Conservation (phyloP, 2,329 filamentous ascomycete genomes). For the Claviceps sp. region DNA sequence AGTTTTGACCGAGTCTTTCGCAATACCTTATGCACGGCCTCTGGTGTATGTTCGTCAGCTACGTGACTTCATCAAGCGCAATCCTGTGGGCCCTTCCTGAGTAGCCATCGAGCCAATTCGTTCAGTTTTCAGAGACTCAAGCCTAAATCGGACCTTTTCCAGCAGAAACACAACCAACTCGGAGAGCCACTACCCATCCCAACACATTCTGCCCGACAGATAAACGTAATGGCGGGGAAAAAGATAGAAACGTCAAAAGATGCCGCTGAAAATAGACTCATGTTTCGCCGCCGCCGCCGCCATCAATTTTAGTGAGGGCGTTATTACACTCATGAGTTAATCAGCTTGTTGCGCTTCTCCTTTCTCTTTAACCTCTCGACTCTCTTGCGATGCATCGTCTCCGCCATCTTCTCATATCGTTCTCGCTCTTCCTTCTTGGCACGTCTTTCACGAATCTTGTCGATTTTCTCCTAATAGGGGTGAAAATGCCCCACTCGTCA, state of each 20-base stretch:
- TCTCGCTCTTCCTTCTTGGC: constrained; percentile 87
- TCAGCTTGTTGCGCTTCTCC: constrained; percentile 88
- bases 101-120: too few species aligned
- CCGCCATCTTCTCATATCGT: constrained; percentile 83
- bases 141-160: too few species aligned
- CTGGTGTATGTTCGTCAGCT: too few species aligned
- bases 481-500: background rate
- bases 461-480: constrained; percentile 50
- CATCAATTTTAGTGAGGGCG: background rate
- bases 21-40: background rate
- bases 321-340: constrained; percentile 35
- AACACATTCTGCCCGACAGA: too few species aligned
- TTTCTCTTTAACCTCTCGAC: constrained; percentile 86
- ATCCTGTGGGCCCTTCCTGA: too few species aligned
- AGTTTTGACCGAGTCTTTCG: background rate
- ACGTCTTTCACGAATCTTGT: constrained; percentile 72
- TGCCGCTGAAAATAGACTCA: too few species aligned
- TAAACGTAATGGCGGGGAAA: too few species aligned
- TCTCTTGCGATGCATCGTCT: constrained; percentile 95
- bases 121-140: too few species aligned
- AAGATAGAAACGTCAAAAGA: too few species aligned
- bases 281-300: background rate
- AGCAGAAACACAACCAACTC: too few species aligned
- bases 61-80: too few species aligned
- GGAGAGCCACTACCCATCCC: too few species aligned